Conservation (phyloP, 75 land plant genomes). For the Adiantum capillusveneris region DNA sequence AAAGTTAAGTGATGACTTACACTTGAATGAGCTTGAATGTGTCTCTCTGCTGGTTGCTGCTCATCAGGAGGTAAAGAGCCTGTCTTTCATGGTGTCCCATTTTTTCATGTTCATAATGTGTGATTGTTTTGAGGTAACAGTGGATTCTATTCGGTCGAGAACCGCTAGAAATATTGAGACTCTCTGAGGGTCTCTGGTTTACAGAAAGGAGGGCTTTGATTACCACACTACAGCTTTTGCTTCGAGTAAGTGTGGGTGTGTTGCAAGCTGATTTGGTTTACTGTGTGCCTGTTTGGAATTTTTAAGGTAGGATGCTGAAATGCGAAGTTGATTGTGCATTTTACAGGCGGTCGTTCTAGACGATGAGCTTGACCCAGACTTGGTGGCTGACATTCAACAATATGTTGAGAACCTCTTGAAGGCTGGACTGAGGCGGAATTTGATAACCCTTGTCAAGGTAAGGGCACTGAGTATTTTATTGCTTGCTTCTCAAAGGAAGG, state of each 20-base stretch:
- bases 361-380: conserved; percentile 70
- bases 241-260: conserved; percentile 65
- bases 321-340: not conserved
- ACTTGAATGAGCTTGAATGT: conserved; percentile 90
- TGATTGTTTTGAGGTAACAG: conserved; percentile 23
- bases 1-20: conserved; percentile 87
- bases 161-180: conserved; percentile 74
- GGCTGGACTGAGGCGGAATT: conserved; percentile 65
- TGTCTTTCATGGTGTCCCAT: too few relatives aligned
- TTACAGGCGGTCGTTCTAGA: conserved; percentile 87
- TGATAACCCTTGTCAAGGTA: conserved; percentile 82
- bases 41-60: conserved; percentile 74
- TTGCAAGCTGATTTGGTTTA: not conserved
- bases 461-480: too few relatives aligned
- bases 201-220: conserved; percentile 87
- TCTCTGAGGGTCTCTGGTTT: conserved; percentile 92
- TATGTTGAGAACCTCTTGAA: conserved; percentile 69
- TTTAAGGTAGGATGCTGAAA: not conserved
- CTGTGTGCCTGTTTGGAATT: too few relatives aligned
- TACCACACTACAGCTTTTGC: conserved; percentile 55
- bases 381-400: conserved; percentile 63
- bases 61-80: conserved; percentile 86
- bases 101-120: too few relatives aligned
- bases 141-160: conserved; percentile 81
- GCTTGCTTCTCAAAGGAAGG: not conserved